Conservation (phyloP, 768 basidiomycete genomes). For the Trametes sanguinea region DNA sequence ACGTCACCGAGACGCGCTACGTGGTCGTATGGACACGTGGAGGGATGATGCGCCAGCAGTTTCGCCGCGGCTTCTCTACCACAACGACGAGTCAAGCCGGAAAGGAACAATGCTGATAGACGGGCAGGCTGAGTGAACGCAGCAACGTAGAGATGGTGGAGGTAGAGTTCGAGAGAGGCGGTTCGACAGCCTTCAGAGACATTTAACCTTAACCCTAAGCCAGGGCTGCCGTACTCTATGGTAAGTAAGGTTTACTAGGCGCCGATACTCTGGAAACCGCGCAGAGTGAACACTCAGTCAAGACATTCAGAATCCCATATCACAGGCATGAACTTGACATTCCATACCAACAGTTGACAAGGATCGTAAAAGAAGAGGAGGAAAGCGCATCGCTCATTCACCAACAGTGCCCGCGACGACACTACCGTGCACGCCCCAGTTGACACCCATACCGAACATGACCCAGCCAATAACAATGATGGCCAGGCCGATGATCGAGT, state of each 20-base stretch:
- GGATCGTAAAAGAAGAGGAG: background rate
- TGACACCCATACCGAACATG: constrained; percentile 45
- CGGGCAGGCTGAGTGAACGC: background rate
- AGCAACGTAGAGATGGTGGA: too few species aligned
- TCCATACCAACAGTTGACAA: background rate
- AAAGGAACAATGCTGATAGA: background rate
- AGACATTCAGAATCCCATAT: too few species aligned
- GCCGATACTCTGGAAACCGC: background rate
- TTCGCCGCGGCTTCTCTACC: constrained; percentile 1
- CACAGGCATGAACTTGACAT: too few species aligned
- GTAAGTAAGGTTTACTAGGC: background rate
- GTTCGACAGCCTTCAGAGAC: background rate
- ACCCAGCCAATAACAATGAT: constrained; percentile 43
- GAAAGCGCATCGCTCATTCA: constrained; percentile 18
- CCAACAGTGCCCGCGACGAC: constrained; percentile 34
- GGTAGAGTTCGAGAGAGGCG: background rate
- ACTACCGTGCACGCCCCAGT: constrained; percentile 44
- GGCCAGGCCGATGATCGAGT: constrained; percentile 26
- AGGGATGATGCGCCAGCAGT: background rate
- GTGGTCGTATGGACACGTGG: constrained; percentile 21
- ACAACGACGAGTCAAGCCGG: background rate
- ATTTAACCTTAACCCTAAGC: background rate
- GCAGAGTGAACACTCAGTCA: too few species aligned
- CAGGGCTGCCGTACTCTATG: background rate
- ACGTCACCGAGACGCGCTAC: constrained; percentile 23